phyloP scores from a whole-genome alignment of 2,329 filamentous ascomycete species.

The Diaporthe australafricana region DNA sequence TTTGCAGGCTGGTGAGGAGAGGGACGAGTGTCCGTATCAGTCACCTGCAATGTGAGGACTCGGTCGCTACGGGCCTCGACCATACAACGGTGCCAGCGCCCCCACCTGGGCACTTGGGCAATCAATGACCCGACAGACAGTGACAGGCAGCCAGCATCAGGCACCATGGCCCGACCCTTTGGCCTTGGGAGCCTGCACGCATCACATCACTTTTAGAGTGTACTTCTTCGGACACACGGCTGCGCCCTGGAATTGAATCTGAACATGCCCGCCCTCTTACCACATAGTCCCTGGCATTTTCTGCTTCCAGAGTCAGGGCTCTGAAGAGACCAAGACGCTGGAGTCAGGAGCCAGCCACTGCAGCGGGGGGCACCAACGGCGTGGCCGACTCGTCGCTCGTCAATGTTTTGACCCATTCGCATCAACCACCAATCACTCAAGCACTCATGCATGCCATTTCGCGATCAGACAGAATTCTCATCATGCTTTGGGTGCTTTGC shows the following conservation, averaged over 20 bases:
- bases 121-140: not conserved
- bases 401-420: not conserved
- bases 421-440: not conserved
- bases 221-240: too few relatives aligned
- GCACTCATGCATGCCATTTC: not conserved
- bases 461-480: not conserved
- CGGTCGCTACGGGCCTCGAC: conserved; percentile 11
- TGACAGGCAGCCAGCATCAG: conserved; percentile 11
- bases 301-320: not conserved
- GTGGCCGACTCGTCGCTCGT: not conserved
- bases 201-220: not conserved
- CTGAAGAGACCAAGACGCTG: not conserved
- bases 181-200: conserved; percentile 12
- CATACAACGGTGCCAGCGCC: not conserved
- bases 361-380: not conserved
- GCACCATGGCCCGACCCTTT: conserved; percentile 1
- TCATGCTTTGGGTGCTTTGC: not conserved
- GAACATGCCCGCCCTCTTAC: not conserved
- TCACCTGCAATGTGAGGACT: conserved; percentile 10
- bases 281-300: not conserved
- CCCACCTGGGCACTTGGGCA: not conserved
- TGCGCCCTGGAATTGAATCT: too few relatives aligned
- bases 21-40: not conserved
- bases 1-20: not conserved
- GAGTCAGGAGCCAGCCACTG: not conserved